phyloP scores from a whole-genome alignment of 805 yeast species.

The Clavispora phyllophila region DNA sequence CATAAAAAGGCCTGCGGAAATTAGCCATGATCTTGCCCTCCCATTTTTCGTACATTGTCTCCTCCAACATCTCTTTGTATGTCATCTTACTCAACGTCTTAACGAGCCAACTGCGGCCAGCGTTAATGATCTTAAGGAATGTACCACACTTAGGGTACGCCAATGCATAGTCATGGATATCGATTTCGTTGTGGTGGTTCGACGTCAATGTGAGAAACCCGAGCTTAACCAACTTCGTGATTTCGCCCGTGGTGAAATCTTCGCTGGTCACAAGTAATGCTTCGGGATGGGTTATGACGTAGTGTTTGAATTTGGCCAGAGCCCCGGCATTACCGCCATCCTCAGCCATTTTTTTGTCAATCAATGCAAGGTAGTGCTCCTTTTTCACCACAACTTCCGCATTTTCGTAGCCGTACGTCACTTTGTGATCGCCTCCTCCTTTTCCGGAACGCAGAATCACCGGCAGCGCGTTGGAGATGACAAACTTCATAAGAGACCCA shows the following conservation, averaged over 20 bases:
- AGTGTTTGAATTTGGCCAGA: conserved; percentile 20
- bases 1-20: conserved; percentile 45
- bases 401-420: conserved; percentile 40
- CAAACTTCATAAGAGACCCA: conserved; percentile 35
- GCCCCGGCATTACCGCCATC: conserved; percentile 1
- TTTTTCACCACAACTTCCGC: conserved; percentile 32
- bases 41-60: conserved; percentile 41
- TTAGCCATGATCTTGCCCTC: conserved; percentile 36
- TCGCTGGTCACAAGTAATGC: conserved; percentile 21
- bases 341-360: conserved; percentile 11
- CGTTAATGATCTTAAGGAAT: conserved; percentile 38
- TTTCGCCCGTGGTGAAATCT: conserved; percentile 21
- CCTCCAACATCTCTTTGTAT: conserved; percentile 41
- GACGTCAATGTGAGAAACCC: conserved; percentile 45
- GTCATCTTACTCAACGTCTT: conserved; percentile 31
- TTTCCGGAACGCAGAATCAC: conserved; percentile 38
- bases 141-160: conserved; percentile 50
- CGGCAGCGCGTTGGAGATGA: conserved; percentile 42
- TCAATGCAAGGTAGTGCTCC: conserved; percentile 17
- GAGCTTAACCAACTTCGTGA: conserved; percentile 28
- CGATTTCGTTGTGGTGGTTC: conserved; percentile 40
- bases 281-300: conserved; percentile 21
- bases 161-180: conserved; percentile 34
- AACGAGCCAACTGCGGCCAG: conserved; percentile 42
- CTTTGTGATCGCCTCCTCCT: conserved; percentile 9